Conservation (phyloP, 495 filamentous ascomycete species). For the Rhizodiscina lignyota region DNA sequence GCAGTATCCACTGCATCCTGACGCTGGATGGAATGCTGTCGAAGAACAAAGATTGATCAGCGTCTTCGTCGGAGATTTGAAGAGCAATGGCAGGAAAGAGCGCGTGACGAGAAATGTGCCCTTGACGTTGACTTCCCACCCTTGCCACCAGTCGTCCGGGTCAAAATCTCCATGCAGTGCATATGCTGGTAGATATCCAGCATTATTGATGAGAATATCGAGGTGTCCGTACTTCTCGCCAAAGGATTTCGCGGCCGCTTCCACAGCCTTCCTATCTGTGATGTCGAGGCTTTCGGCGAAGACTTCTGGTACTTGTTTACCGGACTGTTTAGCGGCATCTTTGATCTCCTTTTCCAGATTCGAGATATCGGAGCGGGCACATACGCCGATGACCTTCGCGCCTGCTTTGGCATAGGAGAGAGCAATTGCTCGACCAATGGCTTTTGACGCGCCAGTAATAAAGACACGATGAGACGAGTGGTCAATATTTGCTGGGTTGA, state of each 20-base stretch:
- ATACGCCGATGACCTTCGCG: slow-evolving; percentile 4
- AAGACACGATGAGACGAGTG: slow-evolving; percentile 3
- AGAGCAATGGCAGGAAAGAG: slow-evolving; percentile 10
- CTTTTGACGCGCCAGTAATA: slow-evolving; percentile 11
- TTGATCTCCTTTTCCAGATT: slow-evolving; percentile 3
- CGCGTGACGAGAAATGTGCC: slow-evolving; percentile 9
- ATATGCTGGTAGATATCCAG: slow-evolving; percentile 10
- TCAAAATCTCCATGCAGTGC: slow-evolving; percentile 5
- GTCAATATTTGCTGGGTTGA: slow-evolving; percentile 5
- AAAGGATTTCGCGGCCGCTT: slow-evolving; percentile 3
- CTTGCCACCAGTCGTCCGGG: slow-evolving; percentile 8
- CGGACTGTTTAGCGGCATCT: slow-evolving; percentile 1
- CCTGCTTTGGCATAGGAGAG: slow-evolving; percentile 8
- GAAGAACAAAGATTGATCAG: slow-evolving; percentile 8
- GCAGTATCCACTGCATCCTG: slow-evolving; percentile 7
- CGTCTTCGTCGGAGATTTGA: slow-evolving; percentile 6
- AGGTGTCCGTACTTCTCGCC: slow-evolving; percentile 4
- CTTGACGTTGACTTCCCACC: slow-evolving; percentile 11
- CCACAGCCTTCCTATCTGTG: slow-evolving; percentile 3
- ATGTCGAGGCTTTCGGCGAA: slow-evolving; percentile 8
- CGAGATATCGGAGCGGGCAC: slow-evolving; percentile 3
- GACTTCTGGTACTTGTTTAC: slow-evolving; percentile 5
- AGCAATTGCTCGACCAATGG: slow-evolving; percentile 8
- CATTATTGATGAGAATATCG: slow-evolving; percentile 7
- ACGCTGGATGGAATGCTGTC: slow-evolving; percentile 3